Evolutionary conservation across 306 rosid genomes (phyloP).

Genomic region (Acacia melanoxylon): DNA sequence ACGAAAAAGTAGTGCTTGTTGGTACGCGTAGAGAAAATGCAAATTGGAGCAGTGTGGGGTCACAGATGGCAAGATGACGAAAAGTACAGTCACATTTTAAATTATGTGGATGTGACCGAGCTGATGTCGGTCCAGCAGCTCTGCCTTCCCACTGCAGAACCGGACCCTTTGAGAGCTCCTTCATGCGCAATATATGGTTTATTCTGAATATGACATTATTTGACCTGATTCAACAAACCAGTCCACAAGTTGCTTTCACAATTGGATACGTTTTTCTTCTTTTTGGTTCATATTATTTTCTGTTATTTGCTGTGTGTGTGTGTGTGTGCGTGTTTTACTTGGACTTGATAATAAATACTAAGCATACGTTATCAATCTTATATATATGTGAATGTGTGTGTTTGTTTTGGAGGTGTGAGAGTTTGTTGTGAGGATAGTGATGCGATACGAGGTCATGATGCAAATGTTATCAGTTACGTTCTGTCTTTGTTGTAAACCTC

Average conservation of each 20-base stretch:
- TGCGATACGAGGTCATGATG: not conserved
- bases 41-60: conserved; percentile 3
- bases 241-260: not conserved
- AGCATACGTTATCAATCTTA: not conserved
- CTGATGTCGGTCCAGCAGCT: conserved; percentile 6
- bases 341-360: not conserved
- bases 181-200: not conserved
- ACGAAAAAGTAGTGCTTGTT: no score
- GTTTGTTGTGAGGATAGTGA: not conserved
- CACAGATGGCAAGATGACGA: not conserved
- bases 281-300: not conserved
- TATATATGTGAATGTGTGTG: no score
- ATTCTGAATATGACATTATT: conserved; percentile 18
- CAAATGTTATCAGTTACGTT: not conserved
- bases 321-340: not conserved
- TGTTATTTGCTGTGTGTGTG: not conserved
- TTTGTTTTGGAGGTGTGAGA: not conserved
- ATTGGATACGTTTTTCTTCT: not conserved
- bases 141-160: no score
- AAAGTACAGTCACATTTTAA: not conserved
- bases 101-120: not conserved
- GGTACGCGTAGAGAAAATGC: not conserved
- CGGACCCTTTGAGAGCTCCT: not conserved
- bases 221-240: not conserved
- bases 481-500: not conserved